Base-by-base conservation (phyloP, 495 filamentous ascomycete genomes). In the Thozetella sp. region DNA sequence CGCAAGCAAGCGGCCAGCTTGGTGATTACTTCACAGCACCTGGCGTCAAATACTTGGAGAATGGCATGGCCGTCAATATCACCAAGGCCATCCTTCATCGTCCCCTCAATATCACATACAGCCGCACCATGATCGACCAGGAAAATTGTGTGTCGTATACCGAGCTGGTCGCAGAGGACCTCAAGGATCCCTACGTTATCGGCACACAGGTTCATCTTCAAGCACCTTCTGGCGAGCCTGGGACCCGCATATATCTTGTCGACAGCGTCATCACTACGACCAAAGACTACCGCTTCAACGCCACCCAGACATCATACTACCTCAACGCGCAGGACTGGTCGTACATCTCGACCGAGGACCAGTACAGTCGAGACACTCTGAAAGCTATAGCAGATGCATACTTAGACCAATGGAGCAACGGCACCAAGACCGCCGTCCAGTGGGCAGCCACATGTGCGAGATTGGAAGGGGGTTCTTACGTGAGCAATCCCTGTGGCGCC, bases 201-300 rank as follows among this genome's bases (percentile, higher is more conserved):
- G 68, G 65, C 23, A 67, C 63, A 9, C 66, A 69, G 57, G 62
- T 72, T 51, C 62, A 61, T 37, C 64, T 70, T 55, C 60, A 58
- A 45, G 53, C 64, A 3, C 4, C 6, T n/a, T 4, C 12, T 3
- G n/a, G n/a, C n/a, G 30, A 15, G 6, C 22, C 58, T 53, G 20
- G 64, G 10, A 61, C 67, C 25, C 62, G 60, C 52, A 51, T 45
- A 30, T 60, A 65, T 51, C 60, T 67, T 26, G 67, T 72, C 56
- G 69, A 72, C 63, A 57, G 64, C 30, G 57, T 67, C 22, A 65
- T 67, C 10, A 65, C 64, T 0, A 66, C 65, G 9, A 65, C 64
- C 9, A 67, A 67, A 3, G 65, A 64, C 24, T 70, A 61, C 62
- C 60, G 65, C 4, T 72, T 72, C 63, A 67, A 72, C 62, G 55